Percentiles rank a stretch among this genome's conserved stretches.
Evolutionary conservation across 2,329 filamentous ascomycete species (phyloP).

Genomic region (Ascochyta koolunga): DNA sequence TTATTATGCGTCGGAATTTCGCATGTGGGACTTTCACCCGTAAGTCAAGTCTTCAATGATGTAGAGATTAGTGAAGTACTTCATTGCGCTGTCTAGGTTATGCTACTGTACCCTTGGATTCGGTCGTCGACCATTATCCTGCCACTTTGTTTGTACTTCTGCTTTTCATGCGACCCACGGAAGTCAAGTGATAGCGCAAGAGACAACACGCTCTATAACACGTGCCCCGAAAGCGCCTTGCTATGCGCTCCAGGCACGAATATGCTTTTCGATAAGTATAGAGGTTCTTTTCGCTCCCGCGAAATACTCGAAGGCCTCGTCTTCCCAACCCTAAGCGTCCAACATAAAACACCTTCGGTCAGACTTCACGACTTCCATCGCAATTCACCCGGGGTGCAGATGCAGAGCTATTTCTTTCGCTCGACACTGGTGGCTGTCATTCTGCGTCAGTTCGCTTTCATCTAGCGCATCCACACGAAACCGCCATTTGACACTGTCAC

Average conservation of each 20-base stretch:
- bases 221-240: not conserved
- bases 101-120: not conserved
- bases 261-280: not conserved
- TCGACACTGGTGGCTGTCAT: not conserved
- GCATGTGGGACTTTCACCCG: not conserved
- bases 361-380: not conserved
- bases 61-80: not conserved
- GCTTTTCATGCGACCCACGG: not conserved
- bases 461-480: constrained; percentile 15
- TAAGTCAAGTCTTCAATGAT: not conserved
- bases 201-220: not conserved
- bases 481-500: constrained; percentile 9
- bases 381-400: not conserved
- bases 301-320: not conserved
- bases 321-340: not conserved
- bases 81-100: not conserved
- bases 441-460: not conserved
- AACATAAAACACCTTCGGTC: not conserved
- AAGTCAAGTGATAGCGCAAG: not conserved
- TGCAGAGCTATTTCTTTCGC: not conserved
- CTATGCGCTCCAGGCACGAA: not conserved
- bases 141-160: constrained; percentile 3
- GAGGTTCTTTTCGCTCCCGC: not conserved
- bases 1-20: not conserved
- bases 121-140: not conserved